Percentiles rank a stretch among this genome's conserved stretches.
These are phyloP conservation scores for Trichosporon asahii DNA, from an alignment of 1,284 basidiomycete species.

Conservation along the genomic window DNA sequence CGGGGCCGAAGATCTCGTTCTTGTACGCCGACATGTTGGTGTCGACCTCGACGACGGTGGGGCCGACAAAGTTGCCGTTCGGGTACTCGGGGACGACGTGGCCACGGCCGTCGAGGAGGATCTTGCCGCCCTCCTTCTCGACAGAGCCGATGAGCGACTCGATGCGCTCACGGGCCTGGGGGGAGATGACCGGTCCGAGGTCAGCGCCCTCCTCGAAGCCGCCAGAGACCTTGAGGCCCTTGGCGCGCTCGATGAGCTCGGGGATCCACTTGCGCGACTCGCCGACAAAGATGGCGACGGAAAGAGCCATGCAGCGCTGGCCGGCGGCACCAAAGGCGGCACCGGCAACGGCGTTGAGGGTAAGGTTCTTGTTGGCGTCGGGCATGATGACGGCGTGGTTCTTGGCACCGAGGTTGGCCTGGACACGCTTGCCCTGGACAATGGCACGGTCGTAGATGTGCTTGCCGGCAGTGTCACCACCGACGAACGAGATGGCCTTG, in stretches of 20 bases:
- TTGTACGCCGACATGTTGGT: conserved; percentile 88
- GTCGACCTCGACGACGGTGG: conserved; percentile 79
- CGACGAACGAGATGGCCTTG: conserved; percentile 96
- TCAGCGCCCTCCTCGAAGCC: conserved; percentile 87
- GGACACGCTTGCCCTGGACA: conserved; percentile 74
- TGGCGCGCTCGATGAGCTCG: conserved; percentile 78
- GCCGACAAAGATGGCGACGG: conserved; percentile 79
- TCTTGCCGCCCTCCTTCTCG: conserved; percentile 78
- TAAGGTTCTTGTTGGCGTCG: conserved; percentile 91
- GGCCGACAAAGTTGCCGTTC: conserved; percentile 91
- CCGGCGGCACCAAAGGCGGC: conserved; percentile 97
- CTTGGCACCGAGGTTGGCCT: conserved; percentile 93
- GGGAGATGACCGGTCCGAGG: conserved; percentile 90
- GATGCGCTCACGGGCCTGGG: conserved; percentile 75
- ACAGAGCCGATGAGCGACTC: conserved; percentile 74
- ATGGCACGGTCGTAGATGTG: conserved; percentile 79
- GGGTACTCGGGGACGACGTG: conserved; percentile 70
- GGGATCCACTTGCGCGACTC: conserved; percentile 77
- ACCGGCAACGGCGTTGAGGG: conserved; percentile 88
- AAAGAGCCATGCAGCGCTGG: conserved; percentile 93
- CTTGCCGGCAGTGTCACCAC: conserved; percentile 85
- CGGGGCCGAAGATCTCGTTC: conserved; percentile 95
- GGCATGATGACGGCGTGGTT: conserved; percentile 95
- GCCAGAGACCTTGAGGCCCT: conserved; percentile 76
- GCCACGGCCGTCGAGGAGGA: conserved; percentile 81